Base-by-base conservation (phyloP, 2,329 filamentous ascomycete species). In the Beauveria sp. region DNA sequence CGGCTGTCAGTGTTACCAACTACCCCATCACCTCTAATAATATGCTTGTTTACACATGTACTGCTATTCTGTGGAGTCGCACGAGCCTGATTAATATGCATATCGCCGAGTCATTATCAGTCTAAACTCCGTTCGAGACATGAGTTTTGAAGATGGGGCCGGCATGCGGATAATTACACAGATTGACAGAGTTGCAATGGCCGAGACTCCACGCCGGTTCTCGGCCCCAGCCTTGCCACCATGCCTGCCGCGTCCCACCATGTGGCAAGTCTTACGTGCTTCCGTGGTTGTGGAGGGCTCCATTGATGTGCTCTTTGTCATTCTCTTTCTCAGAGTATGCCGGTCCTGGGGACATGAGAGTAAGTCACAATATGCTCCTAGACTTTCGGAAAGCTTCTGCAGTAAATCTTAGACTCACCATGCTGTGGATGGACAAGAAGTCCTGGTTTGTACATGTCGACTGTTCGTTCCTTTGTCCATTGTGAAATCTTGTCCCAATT, bases 391-490 rank as follows among this genome's bases (percentile, higher is more conserved):
- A 16, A 38, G 12, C 34, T 14, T 38, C 14, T 16, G 12, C 34
- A 38, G 14, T 38, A 16, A 5, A 38, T 38, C 12, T 18, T 10
- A 10, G n/a, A 60, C 49, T 46, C 42, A 60, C 58, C 58, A 38
- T 38, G 49, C 42, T 52, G 50, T 1, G 58, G 58, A 31, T 60
- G 58, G 10, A 53, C 31, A n/a, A 60, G 38, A 2, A 60, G 49
- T 8, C 58, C 58, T 5, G 58, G 58, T n/a, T 60, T 22, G 28
- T 60, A 60, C 49, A 60, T 46, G 49, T 60, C 9, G 9, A 60
- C 58, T 2, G 38, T 52, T 34, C 58, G 38, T 31, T 53, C 49
- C 14, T 22, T 34, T 26, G 58, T 60, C 58, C 58, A 60, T 38
- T 42, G 3, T 1, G 49, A n/a, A 18, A 60, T 42, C 16, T 46